Base-by-base conservation (phyloP, 148 eudicot genomes). In the Camellia lanceoleosa region DNA sequence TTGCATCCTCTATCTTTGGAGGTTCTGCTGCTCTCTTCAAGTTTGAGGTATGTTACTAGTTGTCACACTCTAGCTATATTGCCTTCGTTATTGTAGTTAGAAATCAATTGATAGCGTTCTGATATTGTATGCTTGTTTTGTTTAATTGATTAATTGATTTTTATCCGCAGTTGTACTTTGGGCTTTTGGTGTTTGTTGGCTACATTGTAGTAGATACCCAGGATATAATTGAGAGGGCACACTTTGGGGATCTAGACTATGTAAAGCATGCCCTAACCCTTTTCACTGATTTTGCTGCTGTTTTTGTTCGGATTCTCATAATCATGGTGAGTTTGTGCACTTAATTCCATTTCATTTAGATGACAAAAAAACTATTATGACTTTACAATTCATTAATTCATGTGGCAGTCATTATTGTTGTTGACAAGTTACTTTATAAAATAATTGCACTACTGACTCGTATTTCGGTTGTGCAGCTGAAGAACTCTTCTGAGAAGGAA, bases 121-220 rank as follows among this genome's bases (percentile, higher is more conserved):
- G 63, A 77, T 30, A 20, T 43, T n/a, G 7, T 15, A 14, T 16
- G 5, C 42, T 20, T 20, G 23, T 19, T 78, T 49, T 49, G 51
- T 3, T 47, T 47, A 7, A 47, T 47, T 54, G 20, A 7, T 42
- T 54, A 54, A 5, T 19, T 42, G 42, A 51, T 16, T 56, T 5
- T 15, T 86, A 30, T 69, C 70, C 87, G 91, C 97, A 95, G 97
- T 69, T 95, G 84, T 95, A 95, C 75, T 87, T 95, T 78, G 97
- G 97, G 11, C 95, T 95, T 54, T 49, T 95, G 87, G 91, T 95
- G 65, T 95, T 95, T 84, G 91, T 93, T 78, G 99, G 99, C 73
- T 95, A 95, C 88, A 93, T 93, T 14, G 92, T 95, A 52, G 89
- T 95, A 55, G 99, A 95, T 71, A 95, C 99, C 56, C 97, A 93